phyloP scores from a whole-genome alignment of 2,329 filamentous ascomycete species.

The Alternaria viburni region DNA sequence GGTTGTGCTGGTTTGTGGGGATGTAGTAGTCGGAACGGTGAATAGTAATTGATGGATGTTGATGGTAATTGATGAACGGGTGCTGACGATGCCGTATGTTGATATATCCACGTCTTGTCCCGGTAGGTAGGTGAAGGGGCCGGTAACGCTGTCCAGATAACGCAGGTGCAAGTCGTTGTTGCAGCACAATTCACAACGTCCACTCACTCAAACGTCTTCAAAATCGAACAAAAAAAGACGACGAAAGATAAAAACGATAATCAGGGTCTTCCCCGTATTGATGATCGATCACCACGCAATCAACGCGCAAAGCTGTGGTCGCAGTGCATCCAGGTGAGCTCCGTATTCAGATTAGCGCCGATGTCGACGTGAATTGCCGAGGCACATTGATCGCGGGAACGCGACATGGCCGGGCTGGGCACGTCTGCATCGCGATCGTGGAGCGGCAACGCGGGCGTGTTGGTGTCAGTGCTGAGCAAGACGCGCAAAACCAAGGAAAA shows the following conservation, averaged over 20 bases:
- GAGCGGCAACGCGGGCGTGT: conserved; percentile 1
- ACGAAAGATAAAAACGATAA: not conserved
- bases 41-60: not conserved
- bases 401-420: not conserved
- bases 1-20: not conserved
- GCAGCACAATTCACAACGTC: not conserved
- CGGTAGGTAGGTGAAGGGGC: not conserved
- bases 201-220: not conserved
- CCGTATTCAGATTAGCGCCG: conserved; percentile 12
- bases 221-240: not conserved
- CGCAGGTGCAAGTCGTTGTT: not conserved
- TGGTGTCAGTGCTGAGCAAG: not conserved
- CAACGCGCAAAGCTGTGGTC: conserved; percentile 4
- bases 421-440: not conserved
- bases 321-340: not conserved
- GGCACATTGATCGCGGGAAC: conserved; percentile 3
- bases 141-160: not conserved
- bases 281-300: not conserved
- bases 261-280: not conserved
- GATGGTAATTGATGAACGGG: not conserved
- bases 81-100: not conserved
- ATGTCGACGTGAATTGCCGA: conserved; percentile 4
- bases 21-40: not conserved
- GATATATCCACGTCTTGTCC: not conserved
- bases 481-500: conserved; percentile 1